These are phyloP conservation scores for Lactarius hengduanensis DNA, from an alignment of 768 basidiomycete genomes.

Conservation along the genomic window DNA sequence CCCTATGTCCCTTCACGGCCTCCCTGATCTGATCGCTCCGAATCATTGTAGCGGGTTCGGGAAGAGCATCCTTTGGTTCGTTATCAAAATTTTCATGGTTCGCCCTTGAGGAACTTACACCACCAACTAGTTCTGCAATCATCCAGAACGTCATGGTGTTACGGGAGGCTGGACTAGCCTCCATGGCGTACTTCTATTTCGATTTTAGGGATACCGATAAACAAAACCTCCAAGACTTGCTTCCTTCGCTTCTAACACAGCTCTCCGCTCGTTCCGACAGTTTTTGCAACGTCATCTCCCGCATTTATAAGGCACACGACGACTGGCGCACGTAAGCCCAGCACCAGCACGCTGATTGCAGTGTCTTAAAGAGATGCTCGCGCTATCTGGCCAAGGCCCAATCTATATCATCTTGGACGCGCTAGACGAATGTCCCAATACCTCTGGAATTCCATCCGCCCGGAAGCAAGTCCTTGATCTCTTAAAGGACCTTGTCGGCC, in stretches of 20 bases:
- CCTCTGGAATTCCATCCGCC: background rate
- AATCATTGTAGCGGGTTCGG: background rate
- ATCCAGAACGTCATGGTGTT: background rate
- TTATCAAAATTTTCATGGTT: background rate
- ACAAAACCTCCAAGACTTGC: background rate
- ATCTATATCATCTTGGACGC: background rate
- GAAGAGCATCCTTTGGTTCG: slow-evolving; percentile 1
- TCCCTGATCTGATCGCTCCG: background rate
- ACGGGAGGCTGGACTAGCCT: background rate
- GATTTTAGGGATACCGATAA: background rate
- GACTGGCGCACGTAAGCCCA: background rate
- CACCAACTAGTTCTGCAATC: background rate
- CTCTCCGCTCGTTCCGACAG: background rate
- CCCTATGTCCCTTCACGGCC: background rate
- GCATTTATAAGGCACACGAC: background rate
- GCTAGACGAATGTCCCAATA: background rate
- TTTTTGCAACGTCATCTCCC: background rate
- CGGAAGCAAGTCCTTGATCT: background rate
- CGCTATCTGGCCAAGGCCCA: background rate
- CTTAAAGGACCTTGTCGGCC: background rate
- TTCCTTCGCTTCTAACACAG: background rate
- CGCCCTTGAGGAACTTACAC: background rate
- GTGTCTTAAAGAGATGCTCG: background rate
- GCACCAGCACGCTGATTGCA: background rate
- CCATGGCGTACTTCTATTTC: background rate